These are phyloP conservation scores for Papilionanthe hybrid DNA, from an alignment of 116 monocot species.

Conservation along the genomic window DNA sequence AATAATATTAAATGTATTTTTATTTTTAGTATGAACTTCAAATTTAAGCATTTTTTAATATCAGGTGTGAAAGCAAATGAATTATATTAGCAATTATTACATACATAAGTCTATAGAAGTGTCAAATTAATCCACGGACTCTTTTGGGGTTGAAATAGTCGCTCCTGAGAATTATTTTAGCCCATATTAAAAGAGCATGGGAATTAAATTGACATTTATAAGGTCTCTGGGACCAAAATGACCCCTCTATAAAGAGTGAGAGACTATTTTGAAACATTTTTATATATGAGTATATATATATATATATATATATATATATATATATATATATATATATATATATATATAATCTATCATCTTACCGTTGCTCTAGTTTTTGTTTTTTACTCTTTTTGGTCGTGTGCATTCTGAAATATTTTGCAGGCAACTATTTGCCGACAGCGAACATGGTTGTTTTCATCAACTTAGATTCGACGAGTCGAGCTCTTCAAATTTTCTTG, in stretches of 20 bases:
- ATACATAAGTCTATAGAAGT: too few species aligned
- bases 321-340: not conserved
- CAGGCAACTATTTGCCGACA: conserved; percentile 19
- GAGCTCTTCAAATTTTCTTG: conserved; percentile 34
- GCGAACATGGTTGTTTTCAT: conserved; percentile 14
- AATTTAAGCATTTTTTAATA: not conserved
- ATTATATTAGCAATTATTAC: not conserved
- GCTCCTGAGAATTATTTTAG: too few species aligned
- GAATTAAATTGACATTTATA: too few species aligned
- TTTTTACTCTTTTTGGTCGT: conserved; percentile 4
- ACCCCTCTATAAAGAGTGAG: too few species aligned
- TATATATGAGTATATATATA: too few species aligned
- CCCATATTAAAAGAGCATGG: too few species aligned
- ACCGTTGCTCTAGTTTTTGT: not conserved
- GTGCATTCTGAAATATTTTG: conserved; percentile 12
- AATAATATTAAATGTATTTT: not conserved
- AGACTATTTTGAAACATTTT: too few species aligned
- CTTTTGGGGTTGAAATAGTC: too few species aligned
- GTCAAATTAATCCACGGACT: too few species aligned
- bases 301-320: too few species aligned
- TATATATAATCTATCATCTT: not conserved
- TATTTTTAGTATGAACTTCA: not conserved
- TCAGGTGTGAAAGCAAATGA: not conserved
- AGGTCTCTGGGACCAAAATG: too few species aligned
- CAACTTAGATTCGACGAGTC: conserved; percentile 23